Base-by-base conservation (phyloP, 768 basidiomycete genomes). In the Pleurotus tuber-regium region DNA sequence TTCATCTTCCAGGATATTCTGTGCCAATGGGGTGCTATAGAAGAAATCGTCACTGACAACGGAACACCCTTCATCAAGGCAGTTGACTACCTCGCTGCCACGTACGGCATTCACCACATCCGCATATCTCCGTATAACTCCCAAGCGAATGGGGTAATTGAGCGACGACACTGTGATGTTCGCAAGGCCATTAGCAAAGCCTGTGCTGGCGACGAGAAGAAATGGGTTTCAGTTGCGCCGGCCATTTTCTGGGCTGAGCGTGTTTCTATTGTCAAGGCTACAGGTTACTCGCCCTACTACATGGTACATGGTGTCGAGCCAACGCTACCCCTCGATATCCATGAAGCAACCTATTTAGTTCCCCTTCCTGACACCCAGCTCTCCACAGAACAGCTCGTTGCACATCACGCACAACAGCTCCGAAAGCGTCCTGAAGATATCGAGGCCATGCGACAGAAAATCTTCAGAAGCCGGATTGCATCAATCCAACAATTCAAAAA, bases 11-110 rank as follows among this genome's bases (percentile, higher is more conserved):
- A 48, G 30, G 31, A 57, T 21, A 41, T 56, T 41, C 31, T 54
- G 12, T 65, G 61, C 52, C 39, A 54, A 16, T 59, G 55, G 57
- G 71, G 69, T 21, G 58, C 59, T 2, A 16, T 70, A 0, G 44
- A 36, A 0, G 65, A 70, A 28, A 65, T 73, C 7, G 62, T 73
- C 1, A 68, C 67, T 0, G 73, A 75, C 52, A 71, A 71, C 43
- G 66, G 71, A 0, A 50, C 61, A 7, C 62, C 63, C 0, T 64
- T 70, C 31, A 39, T 69, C 2, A 57, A 59, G 2, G 71, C 63
- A 1, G 51, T 57, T 9, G 51, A 50, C 1, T 46, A 43, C 2
- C 35, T 62, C n/a, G 42, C 42, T 11, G 23, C 8, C 2, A 43
- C 73, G 10, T 24, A 47, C 7, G 63, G 71, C 11, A 44, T 43